Evolutionary conservation across 495 filamentous ascomycete genomes (phyloP), one percentile per base, ranked within the genome.

Genomic region (Hypoxylon fuscum): DNA sequence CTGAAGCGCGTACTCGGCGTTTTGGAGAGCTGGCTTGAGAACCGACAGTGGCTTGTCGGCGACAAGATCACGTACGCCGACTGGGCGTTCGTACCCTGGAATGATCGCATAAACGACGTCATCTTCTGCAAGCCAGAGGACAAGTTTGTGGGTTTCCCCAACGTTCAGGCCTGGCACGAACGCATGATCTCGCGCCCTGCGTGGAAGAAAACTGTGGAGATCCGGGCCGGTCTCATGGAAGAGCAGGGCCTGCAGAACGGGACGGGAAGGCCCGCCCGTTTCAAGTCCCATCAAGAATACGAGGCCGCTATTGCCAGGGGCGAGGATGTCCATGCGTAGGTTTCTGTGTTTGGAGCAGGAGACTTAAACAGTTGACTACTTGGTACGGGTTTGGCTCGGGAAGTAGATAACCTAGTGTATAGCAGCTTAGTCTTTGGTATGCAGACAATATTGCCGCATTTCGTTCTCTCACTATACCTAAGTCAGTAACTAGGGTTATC

Each of bases 1-100:
- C 65, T 79, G 14, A 59, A 72, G 22, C 77, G 83, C 11, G 67
- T 85, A 2, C 56, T 75, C 17, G 68, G 74, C 1, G 78, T 85
- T 15, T 58, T 86, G 5, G 75, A 84, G 7, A 54, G 51, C 8
- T 61, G 60, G 4, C 72, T 85, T 0, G 31, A 55, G 21, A 31
- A 10, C 12, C 44, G 50, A 21, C 5, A 43, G 23, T 87, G 71
- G 54, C 75, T 89, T 8, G 68, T 88, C 18, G 57, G 61, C 34
- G 68, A 60, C 18, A 61, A 61, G 23, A 56, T 55, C 8, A 61
- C 72, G 10, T 75, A 64, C 47, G 74, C 69, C 0, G 74, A 77
- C 54, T n/a, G 76, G n/a, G 64, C 68, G 0, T 76, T 76, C 40
- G 34, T 72, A 2, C 51, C 66, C 1, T 76, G 68, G 68, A 71